A percentile compares a stretch with the other conserved stretches of the same genome.
Conservation (phyloP, 192 early-diverging fungal genomes). For the Umbelopsis sp. region DNA sequence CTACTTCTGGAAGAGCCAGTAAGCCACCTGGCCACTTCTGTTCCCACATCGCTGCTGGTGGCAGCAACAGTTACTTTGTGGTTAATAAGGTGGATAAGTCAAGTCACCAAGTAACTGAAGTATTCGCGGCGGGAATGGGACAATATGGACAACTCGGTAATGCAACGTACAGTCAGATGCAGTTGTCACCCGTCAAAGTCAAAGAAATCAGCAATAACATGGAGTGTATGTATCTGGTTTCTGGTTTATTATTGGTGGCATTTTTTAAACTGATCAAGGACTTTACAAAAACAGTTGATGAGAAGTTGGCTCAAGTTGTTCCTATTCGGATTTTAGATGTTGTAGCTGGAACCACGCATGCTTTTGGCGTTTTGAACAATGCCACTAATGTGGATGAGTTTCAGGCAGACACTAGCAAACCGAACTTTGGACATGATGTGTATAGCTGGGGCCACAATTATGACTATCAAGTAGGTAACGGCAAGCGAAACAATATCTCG, state of each 20-base stretch:
- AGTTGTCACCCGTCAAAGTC: conserved; percentile 11
- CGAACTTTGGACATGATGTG: conserved; percentile 44
- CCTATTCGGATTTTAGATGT: conserved; percentile 43
- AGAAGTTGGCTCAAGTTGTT: conserved; percentile 36
- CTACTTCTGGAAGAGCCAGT: conserved; percentile 25
- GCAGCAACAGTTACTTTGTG: conserved; percentile 44
- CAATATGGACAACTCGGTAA: conserved; percentile 52
- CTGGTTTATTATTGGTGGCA: neutral
- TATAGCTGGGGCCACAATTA: conserved; percentile 48
- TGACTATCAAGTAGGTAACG: conserved; percentile 42
- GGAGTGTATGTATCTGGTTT: neutral
- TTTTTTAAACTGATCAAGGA: neutral
- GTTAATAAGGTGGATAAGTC: conserved; percentile 31
- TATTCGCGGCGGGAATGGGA: conserved; percentile 44
- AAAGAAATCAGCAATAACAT: neutral
- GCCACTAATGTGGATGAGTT: conserved; percentile 25
- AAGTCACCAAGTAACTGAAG: conserved; percentile 30
- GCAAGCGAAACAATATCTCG: conserved; percentile 43
- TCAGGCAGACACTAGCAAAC: neutral
- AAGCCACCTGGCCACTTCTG: conserved; percentile 19
- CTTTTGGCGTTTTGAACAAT: conserved; percentile 46
- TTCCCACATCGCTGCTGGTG: conserved; percentile 47
- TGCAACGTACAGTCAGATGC: conserved; percentile 36
- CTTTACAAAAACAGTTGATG: conserved; percentile 30
- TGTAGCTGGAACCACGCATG: conserved; percentile 43